Conservation (phyloP, 805 yeast species). For the Hanseniaspora lachancei region DNA sequence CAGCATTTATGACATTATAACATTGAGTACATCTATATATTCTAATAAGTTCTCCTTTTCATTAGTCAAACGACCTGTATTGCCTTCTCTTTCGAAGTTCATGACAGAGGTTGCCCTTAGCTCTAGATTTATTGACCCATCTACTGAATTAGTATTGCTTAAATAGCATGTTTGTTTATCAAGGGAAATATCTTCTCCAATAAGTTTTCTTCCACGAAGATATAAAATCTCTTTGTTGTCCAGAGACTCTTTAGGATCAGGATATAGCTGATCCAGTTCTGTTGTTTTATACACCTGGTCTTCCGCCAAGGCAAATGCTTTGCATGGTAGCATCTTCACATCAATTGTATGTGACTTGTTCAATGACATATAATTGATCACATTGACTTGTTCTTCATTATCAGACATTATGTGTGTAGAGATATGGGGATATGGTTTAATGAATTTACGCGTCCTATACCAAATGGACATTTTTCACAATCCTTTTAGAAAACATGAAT, state of each 20-base stretch:
- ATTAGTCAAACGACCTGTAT: conserved; percentile 18
- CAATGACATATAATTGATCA: background rate
- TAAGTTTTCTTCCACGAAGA: conserved; percentile 28
- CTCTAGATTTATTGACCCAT: background rate
- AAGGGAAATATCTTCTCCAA: conserved; percentile 20
- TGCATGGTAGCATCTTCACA: conserved; percentile 22
- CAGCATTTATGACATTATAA: conserved; percentile 4
- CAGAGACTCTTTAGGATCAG: background rate
- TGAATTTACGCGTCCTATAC: no score
- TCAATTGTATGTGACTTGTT: background rate
- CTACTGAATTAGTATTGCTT: conserved; percentile 16
- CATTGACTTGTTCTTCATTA: background rate
- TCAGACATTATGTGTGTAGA: background rate
- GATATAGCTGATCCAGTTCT: conserved; percentile 13
- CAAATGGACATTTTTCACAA: no score
- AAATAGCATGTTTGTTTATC: conserved; percentile 13
- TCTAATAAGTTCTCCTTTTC: conserved; percentile 24
- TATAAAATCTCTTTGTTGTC: conserved; percentile 19
- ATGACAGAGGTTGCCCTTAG: conserved; percentile 10
- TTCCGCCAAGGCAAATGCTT: conserved; percentile 19
- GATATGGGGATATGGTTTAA: no score
- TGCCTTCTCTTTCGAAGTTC: conserved; percentile 32
- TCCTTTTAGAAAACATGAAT: no score
- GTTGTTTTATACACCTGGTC: conserved; percentile 15
- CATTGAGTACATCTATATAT: conserved; percentile 20